Evolutionary conservation across 129 eudicot species (phyloP).

Genomic region (Solidago caesia): DNA sequence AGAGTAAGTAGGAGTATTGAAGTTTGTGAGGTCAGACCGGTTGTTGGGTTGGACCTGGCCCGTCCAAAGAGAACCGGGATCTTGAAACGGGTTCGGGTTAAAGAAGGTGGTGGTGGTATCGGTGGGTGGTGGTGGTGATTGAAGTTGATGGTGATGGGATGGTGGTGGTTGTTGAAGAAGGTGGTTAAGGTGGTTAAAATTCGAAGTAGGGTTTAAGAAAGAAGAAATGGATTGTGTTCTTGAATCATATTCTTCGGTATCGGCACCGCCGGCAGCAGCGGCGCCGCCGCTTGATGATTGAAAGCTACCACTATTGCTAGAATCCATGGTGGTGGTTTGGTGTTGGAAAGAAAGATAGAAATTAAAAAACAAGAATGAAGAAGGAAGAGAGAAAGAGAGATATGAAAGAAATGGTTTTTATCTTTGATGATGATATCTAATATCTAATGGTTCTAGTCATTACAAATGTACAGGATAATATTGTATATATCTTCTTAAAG

Average conservation of each 20-base stretch:
- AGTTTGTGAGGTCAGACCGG: conserved; percentile 6
- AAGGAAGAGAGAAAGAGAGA: conserved; percentile 10
- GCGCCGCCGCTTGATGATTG: conserved; percentile 66
- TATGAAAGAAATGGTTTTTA: conserved; percentile 1
- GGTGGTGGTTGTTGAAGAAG: conserved; percentile 22
- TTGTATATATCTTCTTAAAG: background rate
- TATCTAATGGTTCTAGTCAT: conserved; percentile 17
- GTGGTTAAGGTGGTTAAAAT: conserved; percentile 31
- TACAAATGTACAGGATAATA: conserved; percentile 12
- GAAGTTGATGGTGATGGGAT: conserved; percentile 21
- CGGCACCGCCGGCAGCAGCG: conserved; percentile 6
- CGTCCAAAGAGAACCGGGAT: conserved; percentile 42
- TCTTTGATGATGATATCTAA: background rate
- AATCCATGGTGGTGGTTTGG: conserved; percentile 47
- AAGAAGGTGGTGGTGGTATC: conserved; percentile 31
- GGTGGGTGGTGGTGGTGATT: conserved; percentile 21
- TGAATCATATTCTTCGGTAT: conserved; percentile 57
- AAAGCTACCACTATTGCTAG: conserved; percentile 64
- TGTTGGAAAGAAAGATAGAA: conserved; percentile 34
- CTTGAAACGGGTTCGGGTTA: conserved; percentile 34
- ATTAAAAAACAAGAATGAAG: conserved; percentile 11
- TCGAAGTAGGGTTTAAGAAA: conserved; percentile 37
- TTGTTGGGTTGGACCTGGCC: conserved; percentile 18
- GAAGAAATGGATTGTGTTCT: conserved; percentile 43
- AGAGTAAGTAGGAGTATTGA: conserved; percentile 12